These are phyloP conservation scores for Acanthamoeba healyi DNA, from an alignment of 208 protist species.

Conservation along the genomic window DNA sequence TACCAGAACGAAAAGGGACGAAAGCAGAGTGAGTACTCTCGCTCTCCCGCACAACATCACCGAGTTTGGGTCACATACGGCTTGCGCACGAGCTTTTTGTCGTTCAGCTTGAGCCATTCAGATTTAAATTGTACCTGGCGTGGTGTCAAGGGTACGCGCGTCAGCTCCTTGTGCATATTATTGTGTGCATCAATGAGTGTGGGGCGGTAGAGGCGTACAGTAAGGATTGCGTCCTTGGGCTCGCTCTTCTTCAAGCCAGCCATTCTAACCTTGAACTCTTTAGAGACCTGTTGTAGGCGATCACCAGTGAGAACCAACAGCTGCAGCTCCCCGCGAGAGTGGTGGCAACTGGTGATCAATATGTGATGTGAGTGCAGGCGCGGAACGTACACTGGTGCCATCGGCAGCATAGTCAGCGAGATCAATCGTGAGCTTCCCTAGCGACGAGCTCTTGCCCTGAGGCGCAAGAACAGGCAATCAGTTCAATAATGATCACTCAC, in stretches of 20 bases:
- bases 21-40: too few species aligned
- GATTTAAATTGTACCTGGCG: slow-evolving; percentile 51
- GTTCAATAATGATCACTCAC: not conserved
- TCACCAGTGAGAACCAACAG: not conserved
- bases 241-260: not conserved
- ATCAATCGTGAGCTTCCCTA: slow-evolving; percentile 7
- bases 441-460: slow-evolving; percentile 34
- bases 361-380: not conserved
- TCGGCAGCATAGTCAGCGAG: slow-evolving; percentile 31
- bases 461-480: too few species aligned
- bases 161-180: too few species aligned
- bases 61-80: too few species aligned
- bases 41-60: too few species aligned
- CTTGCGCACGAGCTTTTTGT: slow-evolving; percentile 56
- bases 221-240: slow-evolving; percentile 11
- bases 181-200: too few species aligned
- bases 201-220: not conserved
- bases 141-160: too few species aligned
- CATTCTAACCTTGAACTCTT: slow-evolving; percentile 33
- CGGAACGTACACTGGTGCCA: not conserved
- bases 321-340: too few species aligned
- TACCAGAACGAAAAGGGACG: too few species aligned
- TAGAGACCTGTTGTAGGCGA: not conserved
- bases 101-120: slow-evolving; percentile 41
- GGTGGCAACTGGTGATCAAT: not conserved